These are phyloP conservation scores for Pyronema domesticum DNA, from an alignment of 495 filamentous ascomycete species.

Conservation along the genomic window DNA sequence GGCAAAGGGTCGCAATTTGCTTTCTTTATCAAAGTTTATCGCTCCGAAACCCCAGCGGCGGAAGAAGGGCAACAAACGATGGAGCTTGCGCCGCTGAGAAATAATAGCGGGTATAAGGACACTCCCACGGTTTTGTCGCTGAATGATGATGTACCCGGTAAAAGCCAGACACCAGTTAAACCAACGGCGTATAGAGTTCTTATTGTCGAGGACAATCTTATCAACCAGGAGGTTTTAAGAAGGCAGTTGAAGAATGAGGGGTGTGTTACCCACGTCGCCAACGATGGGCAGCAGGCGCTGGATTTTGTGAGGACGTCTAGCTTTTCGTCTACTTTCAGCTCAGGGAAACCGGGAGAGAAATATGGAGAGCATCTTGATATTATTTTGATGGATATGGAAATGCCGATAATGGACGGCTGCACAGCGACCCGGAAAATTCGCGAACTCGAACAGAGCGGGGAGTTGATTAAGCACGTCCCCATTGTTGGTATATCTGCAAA, in stretches of 20 bases:
- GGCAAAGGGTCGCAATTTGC: constrained; percentile 69
- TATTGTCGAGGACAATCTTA: constrained; percentile 82
- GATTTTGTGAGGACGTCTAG: constrained; percentile 62
- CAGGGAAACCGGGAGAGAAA: not conserved
- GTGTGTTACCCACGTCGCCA: constrained; percentile 54
- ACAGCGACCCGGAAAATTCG: constrained; percentile 73
- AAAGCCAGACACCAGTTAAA: constrained; percentile 6
- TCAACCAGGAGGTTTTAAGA: constrained; percentile 78
- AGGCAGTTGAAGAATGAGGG: constrained; percentile 53
- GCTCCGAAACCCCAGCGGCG: constrained; percentile 19
- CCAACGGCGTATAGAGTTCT: constrained; percentile 33
- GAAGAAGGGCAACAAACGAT: not conserved
- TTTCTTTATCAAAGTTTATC: constrained; percentile 55
- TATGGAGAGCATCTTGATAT: constrained; percentile 10
- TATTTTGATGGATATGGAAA: constrained; percentile 32
- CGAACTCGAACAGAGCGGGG: constrained; percentile 61
- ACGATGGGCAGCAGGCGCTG: constrained; percentile 77
- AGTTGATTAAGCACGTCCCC: constrained; percentile 37
- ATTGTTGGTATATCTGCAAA: constrained; percentile 74
- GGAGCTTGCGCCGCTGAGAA: too few species aligned
- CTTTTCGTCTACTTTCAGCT: constrained; percentile 38
- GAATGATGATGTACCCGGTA: not conserved
- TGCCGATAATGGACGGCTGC: constrained; percentile 86
- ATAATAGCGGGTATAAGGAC: too few species aligned
- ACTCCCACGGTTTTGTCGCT: too few species aligned